Evolutionary conservation across 257 asterid genomes (phyloP).

Genomic region (Solanum bulbocastanum): DNA sequence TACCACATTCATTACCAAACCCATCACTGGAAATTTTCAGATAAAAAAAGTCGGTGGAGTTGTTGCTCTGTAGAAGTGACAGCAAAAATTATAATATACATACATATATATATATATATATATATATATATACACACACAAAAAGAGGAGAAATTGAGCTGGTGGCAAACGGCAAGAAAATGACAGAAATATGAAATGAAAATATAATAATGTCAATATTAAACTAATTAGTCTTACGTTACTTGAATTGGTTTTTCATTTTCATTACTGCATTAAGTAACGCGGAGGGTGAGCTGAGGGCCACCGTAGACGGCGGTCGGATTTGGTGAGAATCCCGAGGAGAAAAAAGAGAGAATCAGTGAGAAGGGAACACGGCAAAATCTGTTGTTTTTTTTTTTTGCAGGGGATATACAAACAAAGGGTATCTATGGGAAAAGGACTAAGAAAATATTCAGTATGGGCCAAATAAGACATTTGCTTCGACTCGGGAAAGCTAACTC

Average conservation of each 20-base stretch:
- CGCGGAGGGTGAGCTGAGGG: not conserved
- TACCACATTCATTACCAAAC: conserved; percentile 28
- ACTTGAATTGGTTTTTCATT: not conserved
- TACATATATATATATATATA: too few species aligned
- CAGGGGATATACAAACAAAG: not conserved
- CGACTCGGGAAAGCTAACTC: too few species aligned
- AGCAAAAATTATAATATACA: not conserved
- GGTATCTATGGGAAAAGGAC: not conserved
- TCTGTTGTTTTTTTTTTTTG: not conserved
- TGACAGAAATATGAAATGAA: not conserved
- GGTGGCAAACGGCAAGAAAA: not conserved
- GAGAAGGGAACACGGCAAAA: not conserved
- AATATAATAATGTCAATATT: not conserved
- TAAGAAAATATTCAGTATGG: not conserved
- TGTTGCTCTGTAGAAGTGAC: not conserved
- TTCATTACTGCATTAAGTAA: not conserved
- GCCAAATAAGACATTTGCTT: not conserved
- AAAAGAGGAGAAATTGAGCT: not conserved
- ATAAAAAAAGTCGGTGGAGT: not conserved
- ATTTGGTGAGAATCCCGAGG: not conserved
- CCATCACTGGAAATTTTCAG: conserved; percentile 3
- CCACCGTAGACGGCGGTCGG: not conserved
- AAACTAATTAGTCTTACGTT: not conserved
- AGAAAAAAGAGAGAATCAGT: not conserved
- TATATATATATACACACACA: too few species aligned